Base-by-base conservation (phyloP, 2,329 filamentous ascomycete genomes). In the Rhinocladiella similis region DNA sequence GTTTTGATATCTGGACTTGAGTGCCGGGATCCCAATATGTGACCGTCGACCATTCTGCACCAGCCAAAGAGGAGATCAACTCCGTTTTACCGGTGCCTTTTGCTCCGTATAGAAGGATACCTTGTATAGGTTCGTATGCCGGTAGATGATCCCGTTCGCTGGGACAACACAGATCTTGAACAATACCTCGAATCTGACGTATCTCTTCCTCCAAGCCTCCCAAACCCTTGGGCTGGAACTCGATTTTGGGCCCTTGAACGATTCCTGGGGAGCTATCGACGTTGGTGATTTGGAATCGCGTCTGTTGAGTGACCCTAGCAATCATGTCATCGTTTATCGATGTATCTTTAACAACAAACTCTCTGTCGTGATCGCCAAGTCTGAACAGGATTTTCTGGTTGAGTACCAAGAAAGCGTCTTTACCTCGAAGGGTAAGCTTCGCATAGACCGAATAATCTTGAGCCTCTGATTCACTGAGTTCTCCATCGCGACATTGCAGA, bases 11-110 rank as follows among this genome's bases (percentile, higher is more conserved):
- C 74, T 5, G 76, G 75, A 53, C 81, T 77, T 52, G 92, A 75
- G 53, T 61, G 76, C 56, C 57, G 10, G 64, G 57, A 42, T 51
- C 50, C 64, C 64, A 66, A 12, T 52, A 80, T 62, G 88, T 81
- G 1, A 91, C 83, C 39, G 82, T 83, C 19, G 83, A 84, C 89
- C 91, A 96, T 56, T 80, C 81, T 0, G 85, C 83, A 5, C 77
- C 80, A 7, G 85, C 82, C 18, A 97, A 78, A 29, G 83, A 82
- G 14, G 87, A 72, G 1, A 97, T 75, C 0, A 97, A 77, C 61
- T 88, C 80, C 0, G 85, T 88, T 74, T 97, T 97, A 20, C 93
- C 93, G 0, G 90, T 95, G 10, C 93, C 92, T 60, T 84, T 83
- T 16, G 89, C 86, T 13, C 93, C 93, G 69, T 95, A 87, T 3